Evolutionary conservation across 2,329 filamentous ascomycete species (phyloP).

Genomic region (Raffaelea ambrosiae): DNA sequence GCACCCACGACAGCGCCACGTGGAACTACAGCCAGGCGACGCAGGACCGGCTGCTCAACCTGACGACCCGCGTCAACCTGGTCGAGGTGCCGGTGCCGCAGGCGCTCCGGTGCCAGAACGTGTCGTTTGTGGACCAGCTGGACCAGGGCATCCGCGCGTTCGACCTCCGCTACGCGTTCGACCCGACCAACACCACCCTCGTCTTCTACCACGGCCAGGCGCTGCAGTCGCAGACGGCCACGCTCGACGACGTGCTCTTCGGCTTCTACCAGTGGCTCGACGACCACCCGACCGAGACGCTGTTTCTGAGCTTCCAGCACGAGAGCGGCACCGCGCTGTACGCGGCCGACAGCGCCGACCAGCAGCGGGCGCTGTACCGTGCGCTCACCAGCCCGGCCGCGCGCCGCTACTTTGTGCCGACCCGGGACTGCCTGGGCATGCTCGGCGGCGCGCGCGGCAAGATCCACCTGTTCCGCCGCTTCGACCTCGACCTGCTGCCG

Average conservation of each 20-base stretch:
- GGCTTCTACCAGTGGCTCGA: conserved; percentile 40
- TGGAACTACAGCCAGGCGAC: conserved; percentile 40
- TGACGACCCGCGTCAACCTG: neutral
- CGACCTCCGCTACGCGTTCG: conserved; percentile 39
- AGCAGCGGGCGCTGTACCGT: conserved; percentile 28
- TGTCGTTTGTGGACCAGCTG: conserved; percentile 28
- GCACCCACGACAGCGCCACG: conserved; percentile 39
- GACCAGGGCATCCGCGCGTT: conserved; percentile 39
- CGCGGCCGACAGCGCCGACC: conserved; percentile 23
- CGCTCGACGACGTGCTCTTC: conserved; percentile 34
- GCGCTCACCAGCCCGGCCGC: conserved; percentile 29
- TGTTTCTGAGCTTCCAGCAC: conserved; percentile 39
- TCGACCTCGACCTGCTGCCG: conserved; percentile 30
- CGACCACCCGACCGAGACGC: conserved; percentile 31
- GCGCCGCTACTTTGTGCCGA: conserved; percentile 32
- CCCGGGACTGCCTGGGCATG: conserved; percentile 38
- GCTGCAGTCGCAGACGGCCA: conserved; percentile 33
- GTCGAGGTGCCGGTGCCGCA: conserved; percentile 29
- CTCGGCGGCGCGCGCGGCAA: conserved; percentile 35
- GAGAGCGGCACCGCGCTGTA: conserved; percentile 25
- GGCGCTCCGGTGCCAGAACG: conserved; percentile 33
- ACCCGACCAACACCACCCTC: conserved; percentile 32
- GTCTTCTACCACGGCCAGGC: conserved; percentile 40
- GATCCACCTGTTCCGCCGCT: conserved; percentile 34
- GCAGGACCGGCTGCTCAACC: conserved; percentile 27